Evolutionary conservation across 257 asterid genomes (phyloP), one percentile per base, ranked within the genome.

Genomic region (Cordia subcordata): DNA sequence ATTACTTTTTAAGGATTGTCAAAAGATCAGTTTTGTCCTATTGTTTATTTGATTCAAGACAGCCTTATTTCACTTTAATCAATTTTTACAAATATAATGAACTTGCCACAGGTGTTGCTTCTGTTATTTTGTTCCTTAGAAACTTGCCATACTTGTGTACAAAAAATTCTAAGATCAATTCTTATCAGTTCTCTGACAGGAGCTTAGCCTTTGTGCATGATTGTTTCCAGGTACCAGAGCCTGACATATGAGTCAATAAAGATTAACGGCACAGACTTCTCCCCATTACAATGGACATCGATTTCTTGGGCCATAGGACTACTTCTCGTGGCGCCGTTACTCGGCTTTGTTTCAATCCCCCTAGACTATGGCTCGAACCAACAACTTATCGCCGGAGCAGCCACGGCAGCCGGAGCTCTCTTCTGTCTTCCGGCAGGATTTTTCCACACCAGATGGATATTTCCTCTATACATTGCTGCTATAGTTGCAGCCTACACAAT

Each of bases 401-500:
- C 91, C 62, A 90, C 93, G 0, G 89, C 86, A 38, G 49, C 74
- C 1, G 97, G 97, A 11, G 97, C 90, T 15, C 77, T 85, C 58
- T 87, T 90, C 84, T 87, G 97, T 81, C 94, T 90, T 55, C 97
- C 95, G 0, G 94, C 90, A 0, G 97, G 97, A 18, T 87, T 87
- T 39, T 67, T 87, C 73, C 66, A 75, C 40, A 87, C 85, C n/a
- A 68, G 89, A 13, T 81, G 88, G 95, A 82, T 90, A 64, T 90
- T 90, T 49, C 94, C 88, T 0, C 97, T 87, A 0, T 87, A 87
- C 67, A 75, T 87, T 8, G 88, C 88, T 0, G 78, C 68, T 66
- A 79, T 87, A 15, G 89, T 87, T 11, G 78, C 85, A 0, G 93
- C 96, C 47, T 79, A 73, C 79, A 82, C 97, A 62, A 73, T 85